Evolutionary conservation across 805 yeast species (phyloP), one percentile per base, ranked within the genome.

Genomic region (Cyberlindnera mrakii): DNA sequence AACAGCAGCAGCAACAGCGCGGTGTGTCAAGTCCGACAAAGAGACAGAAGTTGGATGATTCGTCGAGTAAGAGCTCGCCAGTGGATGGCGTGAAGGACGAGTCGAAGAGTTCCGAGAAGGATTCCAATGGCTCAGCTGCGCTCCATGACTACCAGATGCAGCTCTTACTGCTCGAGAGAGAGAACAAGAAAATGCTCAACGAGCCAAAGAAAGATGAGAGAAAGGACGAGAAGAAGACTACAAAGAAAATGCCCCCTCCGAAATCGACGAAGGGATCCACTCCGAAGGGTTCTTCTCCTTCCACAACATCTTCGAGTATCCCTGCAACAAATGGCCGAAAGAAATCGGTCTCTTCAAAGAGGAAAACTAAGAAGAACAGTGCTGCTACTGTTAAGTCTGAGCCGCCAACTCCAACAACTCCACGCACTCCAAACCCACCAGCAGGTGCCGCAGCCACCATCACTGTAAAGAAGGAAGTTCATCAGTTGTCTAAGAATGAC

Each of bases 141-240:
- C 65, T 86, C 33, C 86, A 82, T 53, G 95, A 86, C 57, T 86
- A 87, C 60, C 95, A 86, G 60, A 80, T 78, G 70, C 91, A 85
- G 61, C 66, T 85, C 51, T 75, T 84, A 74, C 59, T 82, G 42
- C 65, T 87, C 56, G 95, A 86, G 54, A 77, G 77, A 49, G 90
- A 85, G 58, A 86, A 84, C 61, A 81, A 82, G 58, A 78, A 77
- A 59, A 71, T 85, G 42, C 65, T 84, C 39, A 80, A 75, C 52
- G 74, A 70, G 41, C 78, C 78, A 32, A 66, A 62, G 48, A 67
- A 62, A 29, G 64, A 57, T n/a, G 17, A 38, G 14, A 18, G 17
- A 41, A 35, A 39, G 42, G 33, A 20, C 13, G 27, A 31, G 45
- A 38, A 41, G 44, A 25, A 30, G 16, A 27, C 34, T 33, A 35